Evolutionary conservation across 2,329 filamentous ascomycete species (phyloP).

Genomic region (Lachnellula subtilissima): DNA sequence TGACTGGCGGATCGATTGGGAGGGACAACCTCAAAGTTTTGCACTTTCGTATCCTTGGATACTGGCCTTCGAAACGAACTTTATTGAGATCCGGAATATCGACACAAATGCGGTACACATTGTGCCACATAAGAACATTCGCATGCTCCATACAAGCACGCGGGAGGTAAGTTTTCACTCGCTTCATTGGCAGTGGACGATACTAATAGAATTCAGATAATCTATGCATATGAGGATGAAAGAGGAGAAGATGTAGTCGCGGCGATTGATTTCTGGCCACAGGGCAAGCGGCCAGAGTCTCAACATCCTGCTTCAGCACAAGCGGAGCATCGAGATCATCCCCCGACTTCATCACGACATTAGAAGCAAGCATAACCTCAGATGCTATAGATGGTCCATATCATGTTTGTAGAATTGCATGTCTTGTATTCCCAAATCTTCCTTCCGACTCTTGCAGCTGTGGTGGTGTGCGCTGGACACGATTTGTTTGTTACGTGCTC

Average conservation of each 20-base stretch:
- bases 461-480: constrained; percentile 24
- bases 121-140: constrained; percentile 91
- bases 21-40: constrained; percentile 86
- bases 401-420: constrained; percentile 17
- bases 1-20: constrained; percentile 98
- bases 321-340: constrained; percentile 12
- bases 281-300: constrained; percentile 29
- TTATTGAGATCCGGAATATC: constrained; percentile 93
- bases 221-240: constrained; percentile 97
- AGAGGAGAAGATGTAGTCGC: constrained; percentile 88
- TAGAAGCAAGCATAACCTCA: constrained; percentile 12
- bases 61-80: constrained; percentile 92
- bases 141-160: constrained; percentile 95
- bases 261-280: constrained; percentile 86
- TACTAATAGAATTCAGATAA: constrained; percentile 57
- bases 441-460: constrained; percentile 8
- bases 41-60: constrained; percentile 97
- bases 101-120: constrained; percentile 94
- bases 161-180: constrained; percentile 69
- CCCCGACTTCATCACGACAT: constrained; percentile 25
- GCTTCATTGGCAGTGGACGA: constrained; percentile 8
- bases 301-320: constrained; percentile 12
- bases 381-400: constrained; percentile 13
- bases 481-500: constrained; percentile 10
- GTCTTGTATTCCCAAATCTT: constrained; percentile 15